These are phyloP conservation scores for Mortierella sp. DNA, from an alignment of 371 early-diverging fungal species.

Conservation along the genomic window DNA sequence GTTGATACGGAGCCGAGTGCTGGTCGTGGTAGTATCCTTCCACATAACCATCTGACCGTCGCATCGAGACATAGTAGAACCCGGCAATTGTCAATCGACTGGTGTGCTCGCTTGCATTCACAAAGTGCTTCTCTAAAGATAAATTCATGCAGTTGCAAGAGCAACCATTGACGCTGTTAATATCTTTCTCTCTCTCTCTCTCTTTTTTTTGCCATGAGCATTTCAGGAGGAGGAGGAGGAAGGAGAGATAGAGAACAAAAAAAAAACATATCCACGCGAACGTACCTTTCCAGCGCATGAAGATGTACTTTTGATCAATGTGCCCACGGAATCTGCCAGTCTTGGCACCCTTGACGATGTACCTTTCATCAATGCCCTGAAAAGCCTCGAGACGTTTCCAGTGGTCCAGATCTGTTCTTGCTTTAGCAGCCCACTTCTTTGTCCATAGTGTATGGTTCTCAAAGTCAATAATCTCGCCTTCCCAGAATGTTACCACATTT, in stretches of 20 bases:
- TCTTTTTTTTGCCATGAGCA: too few species aligned
- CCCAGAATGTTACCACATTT: conserved; percentile 65
- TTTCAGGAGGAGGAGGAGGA: too few species aligned
- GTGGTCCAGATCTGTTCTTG: conserved; percentile 58
- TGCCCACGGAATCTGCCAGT: conserved; percentile 53
- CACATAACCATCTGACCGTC: conserved; percentile 60
- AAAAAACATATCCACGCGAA: too few species aligned
- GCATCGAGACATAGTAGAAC: conserved; percentile 67
- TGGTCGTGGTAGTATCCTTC: conserved; percentile 58
- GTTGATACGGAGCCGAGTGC: conserved; percentile 38
- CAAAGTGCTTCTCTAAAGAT: conserved; percentile 60
- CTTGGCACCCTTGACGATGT: conserved; percentile 50
- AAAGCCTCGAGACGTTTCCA: conserved; percentile 63
- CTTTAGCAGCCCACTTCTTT: conserved; percentile 58
- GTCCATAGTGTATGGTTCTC: conserved; percentile 61
- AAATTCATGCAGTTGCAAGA: too few species aligned
- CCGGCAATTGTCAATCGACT: conserved; percentile 68
- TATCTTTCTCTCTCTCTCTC: neutral
- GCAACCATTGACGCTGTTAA: too few species aligned
- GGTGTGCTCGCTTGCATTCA: conserved; percentile 60
- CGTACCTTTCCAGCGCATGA: conserved; percentile 77
- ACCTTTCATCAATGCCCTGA: conserved; percentile 43
- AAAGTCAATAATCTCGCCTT: conserved; percentile 69
- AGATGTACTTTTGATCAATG: conserved; percentile 57
- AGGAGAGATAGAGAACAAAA: conserved; percentile 2